A percentile compares a stretch with the other conserved stretches of the same genome.
phyloP scores from a whole-genome alignment of 768 basidiomycete genomes.

The Leccinum barrowsii region DNA sequence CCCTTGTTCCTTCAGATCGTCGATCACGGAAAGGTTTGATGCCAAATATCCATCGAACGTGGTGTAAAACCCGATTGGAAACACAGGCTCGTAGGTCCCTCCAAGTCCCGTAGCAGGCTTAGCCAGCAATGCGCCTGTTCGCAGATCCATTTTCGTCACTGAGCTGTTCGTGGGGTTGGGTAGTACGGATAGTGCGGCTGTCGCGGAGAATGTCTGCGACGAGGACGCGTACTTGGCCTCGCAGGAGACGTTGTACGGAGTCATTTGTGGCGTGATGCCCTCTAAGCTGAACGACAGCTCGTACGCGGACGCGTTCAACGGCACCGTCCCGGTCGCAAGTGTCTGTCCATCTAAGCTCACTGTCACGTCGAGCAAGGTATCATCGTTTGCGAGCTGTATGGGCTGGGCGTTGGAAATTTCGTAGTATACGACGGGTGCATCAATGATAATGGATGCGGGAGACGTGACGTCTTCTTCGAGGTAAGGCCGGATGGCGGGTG shows the following conservation, averaged over 20 bases:
- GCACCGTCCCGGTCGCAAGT: constrained; percentile 43
- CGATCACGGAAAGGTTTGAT: constrained; percentile 23
- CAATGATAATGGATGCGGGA: constrained; percentile 47
- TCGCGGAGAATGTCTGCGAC: constrained; percentile 44
- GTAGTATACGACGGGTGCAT: constrained; percentile 47
- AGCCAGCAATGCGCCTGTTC: constrained; percentile 55
- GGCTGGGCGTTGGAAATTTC: constrained; percentile 45
- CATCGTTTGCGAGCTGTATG: constrained; percentile 31
- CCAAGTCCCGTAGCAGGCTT: constrained; percentile 48
- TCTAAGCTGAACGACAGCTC: constrained; percentile 48
- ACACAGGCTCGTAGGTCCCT: constrained; percentile 49
- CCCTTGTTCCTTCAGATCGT: constrained; percentile 33
- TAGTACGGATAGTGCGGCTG: constrained; percentile 45
- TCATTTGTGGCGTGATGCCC: constrained; percentile 40
- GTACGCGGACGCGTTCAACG: constrained; percentile 49
- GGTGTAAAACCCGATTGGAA: constrained; percentile 45
- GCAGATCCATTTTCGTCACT: constrained; percentile 62
- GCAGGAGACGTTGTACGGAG: constrained; percentile 30
- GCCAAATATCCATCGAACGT: constrained; percentile 34
- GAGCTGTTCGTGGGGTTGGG: constrained; percentile 49
- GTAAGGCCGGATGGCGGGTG: constrained; percentile 57
- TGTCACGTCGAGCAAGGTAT: constrained; percentile 36
- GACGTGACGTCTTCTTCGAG: constrained; percentile 48
- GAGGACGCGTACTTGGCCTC: constrained; percentile 26
- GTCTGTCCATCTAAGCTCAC: constrained; percentile 44